Evolutionary conservation across 1,284 basidiomycete genomes (phyloP), one percentile per base, ranked within the genome.

Genomic region (Ganoderma meredithae): DNA sequence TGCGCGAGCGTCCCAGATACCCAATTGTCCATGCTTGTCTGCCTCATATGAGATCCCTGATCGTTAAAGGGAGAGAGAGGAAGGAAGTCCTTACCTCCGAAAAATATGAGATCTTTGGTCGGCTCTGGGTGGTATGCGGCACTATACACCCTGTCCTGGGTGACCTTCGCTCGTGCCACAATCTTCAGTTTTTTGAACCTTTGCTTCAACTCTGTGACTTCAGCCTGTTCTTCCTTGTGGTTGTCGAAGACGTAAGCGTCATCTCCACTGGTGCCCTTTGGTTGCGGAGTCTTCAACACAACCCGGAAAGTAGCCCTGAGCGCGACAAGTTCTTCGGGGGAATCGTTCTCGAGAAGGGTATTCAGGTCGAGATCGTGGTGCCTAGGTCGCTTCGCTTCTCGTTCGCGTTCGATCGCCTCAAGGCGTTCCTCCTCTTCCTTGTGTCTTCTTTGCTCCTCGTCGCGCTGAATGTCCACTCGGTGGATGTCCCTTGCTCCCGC

Each of bases 1-100:
- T 1, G 93, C 92, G 65, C 86, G 85, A 19, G 93, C 89, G 79
- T 95, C 92, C 93, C 93, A 95, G 56, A 95, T 90, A 7, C 92
- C 93, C 39, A 94, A 80, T 72, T 89, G 85, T 0, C 93, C 93
- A 71, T 92, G 88, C 74, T 94, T 95, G 75, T 94, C 93, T 93
- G 62, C 27, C 63, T 22, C 15, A 1, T 22, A 43, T 36, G 22
- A 43, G 27, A 33, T 9, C 33, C 44, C 39, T 19, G 1, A 12
- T 49, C 8, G 22, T n/a, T 22, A 13, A n/a, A 3, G 31, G 3
- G 27, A 31, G 27, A 31, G 43, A 1, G 31, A 25, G 15, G 3
- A 8, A 10, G 9, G 39, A 72, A n/a, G 19, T 47, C 44, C 84
- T 67, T 70, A 90, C 91, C 91, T 76, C 93, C 92, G 76, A 94